Evolutionary conservation across 1,284 basidiomycete species (phyloP).

Genomic region (Exobasidium cylindrosporum): DNA sequence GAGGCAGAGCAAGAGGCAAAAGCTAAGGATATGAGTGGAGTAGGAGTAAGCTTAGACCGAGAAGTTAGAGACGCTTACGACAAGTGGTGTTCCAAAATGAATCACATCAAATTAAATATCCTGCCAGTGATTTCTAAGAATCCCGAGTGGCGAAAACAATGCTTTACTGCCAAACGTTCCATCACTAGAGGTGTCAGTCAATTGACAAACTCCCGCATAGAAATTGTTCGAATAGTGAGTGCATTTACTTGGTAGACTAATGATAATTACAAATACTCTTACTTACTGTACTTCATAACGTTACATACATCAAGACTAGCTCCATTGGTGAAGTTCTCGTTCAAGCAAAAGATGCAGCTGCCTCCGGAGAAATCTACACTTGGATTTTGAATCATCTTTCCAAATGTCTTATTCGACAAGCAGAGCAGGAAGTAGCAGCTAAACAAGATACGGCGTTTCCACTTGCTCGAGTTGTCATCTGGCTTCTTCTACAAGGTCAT

Average conservation of each 20-base stretch:
- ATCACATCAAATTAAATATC: slow-evolving; percentile 72
- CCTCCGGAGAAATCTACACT: slow-evolving; percentile 61
- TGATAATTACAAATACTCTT: neutral
- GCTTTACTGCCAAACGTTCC: slow-evolving; percentile 67
- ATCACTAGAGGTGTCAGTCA: slow-evolving; percentile 91
- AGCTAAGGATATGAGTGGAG: slow-evolving; percentile 23
- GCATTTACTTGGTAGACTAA: neutral
- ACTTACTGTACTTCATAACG: neutral
- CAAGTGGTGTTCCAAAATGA: slow-evolving; percentile 34
- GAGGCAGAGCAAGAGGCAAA: slow-evolving; percentile 23
- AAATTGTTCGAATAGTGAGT: slow-evolving; percentile 72
- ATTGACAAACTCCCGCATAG: slow-evolving; percentile 72
- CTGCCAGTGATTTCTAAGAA: slow-evolving; percentile 72
- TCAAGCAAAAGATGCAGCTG: slow-evolving; percentile 44
- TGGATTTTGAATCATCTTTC: slow-evolving; percentile 81
- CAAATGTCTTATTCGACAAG: slow-evolving; percentile 85
- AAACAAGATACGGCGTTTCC: slow-evolving; percentile 81
- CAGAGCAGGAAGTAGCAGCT: slow-evolving; percentile 88
- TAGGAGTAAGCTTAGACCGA: slow-evolving; percentile 28
- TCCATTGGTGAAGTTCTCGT: slow-evolving; percentile 65
- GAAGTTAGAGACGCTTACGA: slow-evolving; percentile 34
- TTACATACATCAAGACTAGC: too few relatives aligned
- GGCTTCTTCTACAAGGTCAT: slow-evolving; percentile 64
- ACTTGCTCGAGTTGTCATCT: slow-evolving; percentile 72
- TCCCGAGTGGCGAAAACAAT: slow-evolving; percentile 59